Conservation (phyloP, 352 stramenopile species). For the Phytophthora hybrid region DNA sequence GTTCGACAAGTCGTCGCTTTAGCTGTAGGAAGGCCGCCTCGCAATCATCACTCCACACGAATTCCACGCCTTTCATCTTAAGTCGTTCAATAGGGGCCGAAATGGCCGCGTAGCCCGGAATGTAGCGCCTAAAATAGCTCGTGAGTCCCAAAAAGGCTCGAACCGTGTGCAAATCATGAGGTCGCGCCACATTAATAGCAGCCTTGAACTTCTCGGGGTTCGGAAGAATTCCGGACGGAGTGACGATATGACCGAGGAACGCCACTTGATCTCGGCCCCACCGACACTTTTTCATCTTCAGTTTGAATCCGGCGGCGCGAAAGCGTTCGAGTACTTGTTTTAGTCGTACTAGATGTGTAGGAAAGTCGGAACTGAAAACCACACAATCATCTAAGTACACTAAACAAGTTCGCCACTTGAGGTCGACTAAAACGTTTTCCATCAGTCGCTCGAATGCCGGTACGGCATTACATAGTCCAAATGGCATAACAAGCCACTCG, state of each 20-base stretch:
- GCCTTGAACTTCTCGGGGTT: conserved; percentile 14
- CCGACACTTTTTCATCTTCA: conserved; percentile 12
- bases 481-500: too few relatives aligned
- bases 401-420: conserved; percentile 10
- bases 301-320: background rate
- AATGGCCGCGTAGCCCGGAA: conserved; percentile 1
- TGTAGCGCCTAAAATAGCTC: conserved; percentile 5
- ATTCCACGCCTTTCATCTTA: background rate
- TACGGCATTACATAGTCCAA: too few relatives aligned
- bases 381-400: conserved; percentile 12
- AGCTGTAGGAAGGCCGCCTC: conserved; percentile 3
- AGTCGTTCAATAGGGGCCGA: background rate
- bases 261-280: background rate
- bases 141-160: background rate
- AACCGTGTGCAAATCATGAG: background rate
- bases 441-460: background rate
- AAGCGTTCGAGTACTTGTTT: conserved; percentile 1
- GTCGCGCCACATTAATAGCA: background rate
- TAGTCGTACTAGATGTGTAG: conserved; percentile 1
- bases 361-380: conserved; percentile 10
- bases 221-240: background rate
- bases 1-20: background rate
- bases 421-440: conserved; percentile 3
- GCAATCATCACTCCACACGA: background rate
- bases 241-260: conserved; percentile 7